These are phyloP conservation scores for Plectranthus barbatus DNA, from an alignment of 257 asterid species.

Conservation along the genomic window DNA sequence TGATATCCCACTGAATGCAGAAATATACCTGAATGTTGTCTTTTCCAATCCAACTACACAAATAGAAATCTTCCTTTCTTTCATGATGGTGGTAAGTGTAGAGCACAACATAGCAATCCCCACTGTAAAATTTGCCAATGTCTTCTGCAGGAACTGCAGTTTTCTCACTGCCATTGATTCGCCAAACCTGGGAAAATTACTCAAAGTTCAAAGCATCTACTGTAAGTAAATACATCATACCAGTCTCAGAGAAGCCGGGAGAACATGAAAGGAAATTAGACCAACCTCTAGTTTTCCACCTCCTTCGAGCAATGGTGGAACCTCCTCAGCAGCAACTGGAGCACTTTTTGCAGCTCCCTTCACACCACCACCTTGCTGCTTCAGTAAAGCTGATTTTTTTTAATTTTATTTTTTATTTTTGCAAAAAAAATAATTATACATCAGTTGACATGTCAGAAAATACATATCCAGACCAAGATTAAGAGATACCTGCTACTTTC, in stretches of 20 bases:
- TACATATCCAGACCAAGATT: constrained; percentile 4
- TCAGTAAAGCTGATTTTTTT: constrained; percentile 66
- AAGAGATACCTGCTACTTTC: constrained; percentile 84
- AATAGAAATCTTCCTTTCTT: constrained; percentile 82
- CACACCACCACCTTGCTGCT: constrained; percentile 86
- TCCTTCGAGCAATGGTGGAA: constrained; percentile 86
- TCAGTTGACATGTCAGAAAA: constrained; percentile 2
- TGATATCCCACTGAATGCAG: background rate
- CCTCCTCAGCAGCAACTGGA: constrained; percentile 68
- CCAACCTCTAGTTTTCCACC: constrained; percentile 83
- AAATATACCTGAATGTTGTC: constrained; percentile 71
- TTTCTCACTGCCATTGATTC: constrained; percentile 63
- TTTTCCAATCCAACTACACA: constrained; percentile 92
- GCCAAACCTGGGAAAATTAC: constrained; percentile 70
- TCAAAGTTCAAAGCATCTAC: background rate
- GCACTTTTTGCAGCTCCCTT: constrained; percentile 75
- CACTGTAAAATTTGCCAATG: constrained; percentile 85
- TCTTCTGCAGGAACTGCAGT: constrained; percentile 69
- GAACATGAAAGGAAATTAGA: constrained; percentile 1
- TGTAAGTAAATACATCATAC: background rate
- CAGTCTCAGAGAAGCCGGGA: background rate
- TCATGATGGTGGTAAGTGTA: constrained; percentile 83
- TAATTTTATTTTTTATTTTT: background rate
- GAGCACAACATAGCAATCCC: constrained; percentile 89
- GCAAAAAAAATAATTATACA: constrained; percentile 6